These are phyloP conservation scores for Xanthoconium stramineum DNA, from an alignment of 768 basidiomycete genomes.

Conservation along the genomic window DNA sequence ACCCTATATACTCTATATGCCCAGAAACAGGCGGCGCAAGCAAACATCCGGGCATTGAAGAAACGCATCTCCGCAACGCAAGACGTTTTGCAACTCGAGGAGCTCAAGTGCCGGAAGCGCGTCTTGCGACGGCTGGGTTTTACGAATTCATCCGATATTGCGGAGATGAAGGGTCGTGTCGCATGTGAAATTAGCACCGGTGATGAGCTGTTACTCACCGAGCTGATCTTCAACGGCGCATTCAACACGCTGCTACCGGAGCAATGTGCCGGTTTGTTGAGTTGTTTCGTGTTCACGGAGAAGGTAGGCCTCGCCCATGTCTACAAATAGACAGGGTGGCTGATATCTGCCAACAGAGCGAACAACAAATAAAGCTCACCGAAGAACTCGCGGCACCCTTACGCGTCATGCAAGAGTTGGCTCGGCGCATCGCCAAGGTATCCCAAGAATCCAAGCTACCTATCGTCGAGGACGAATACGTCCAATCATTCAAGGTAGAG, in stretches of 20 bases:
- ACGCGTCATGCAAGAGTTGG: slow-evolving; percentile 93
- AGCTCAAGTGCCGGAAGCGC: slow-evolving; percentile 92
- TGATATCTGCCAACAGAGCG: slow-evolving; percentile 52
- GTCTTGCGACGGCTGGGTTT: slow-evolving; percentile 91
- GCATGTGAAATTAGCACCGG: slow-evolving; percentile 98
- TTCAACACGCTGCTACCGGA: slow-evolving; percentile 91
- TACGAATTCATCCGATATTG: slow-evolving; percentile 84
- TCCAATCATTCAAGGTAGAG: slow-evolving; percentile 95
- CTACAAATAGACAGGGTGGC: not conserved
- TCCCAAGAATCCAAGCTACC: slow-evolving; percentile 90
- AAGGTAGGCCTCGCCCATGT: slow-evolving; percentile 55
- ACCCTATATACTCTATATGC: slow-evolving; percentile 79
- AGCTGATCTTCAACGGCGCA: slow-evolving; percentile 94
- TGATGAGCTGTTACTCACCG: slow-evolving; percentile 93
- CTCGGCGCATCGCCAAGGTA: slow-evolving; percentile 93
- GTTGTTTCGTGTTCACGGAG: slow-evolving; percentile 97
- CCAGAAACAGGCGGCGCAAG: slow-evolving; percentile 67
- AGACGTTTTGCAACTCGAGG: slow-evolving; percentile 92
- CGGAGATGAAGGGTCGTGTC: slow-evolving; percentile 96
- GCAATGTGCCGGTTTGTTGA: slow-evolving; percentile 89
- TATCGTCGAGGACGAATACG: slow-evolving; percentile 91
- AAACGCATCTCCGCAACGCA: slow-evolving; percentile 87
- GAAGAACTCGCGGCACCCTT: slow-evolving; percentile 93
- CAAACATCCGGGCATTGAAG: slow-evolving; percentile 72
- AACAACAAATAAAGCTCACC: slow-evolving; percentile 79